Evolutionary conservation across 257 asterid genomes (phyloP), one percentile per base, ranked within the genome.

Genomic region (Fraxinus americana): DNA sequence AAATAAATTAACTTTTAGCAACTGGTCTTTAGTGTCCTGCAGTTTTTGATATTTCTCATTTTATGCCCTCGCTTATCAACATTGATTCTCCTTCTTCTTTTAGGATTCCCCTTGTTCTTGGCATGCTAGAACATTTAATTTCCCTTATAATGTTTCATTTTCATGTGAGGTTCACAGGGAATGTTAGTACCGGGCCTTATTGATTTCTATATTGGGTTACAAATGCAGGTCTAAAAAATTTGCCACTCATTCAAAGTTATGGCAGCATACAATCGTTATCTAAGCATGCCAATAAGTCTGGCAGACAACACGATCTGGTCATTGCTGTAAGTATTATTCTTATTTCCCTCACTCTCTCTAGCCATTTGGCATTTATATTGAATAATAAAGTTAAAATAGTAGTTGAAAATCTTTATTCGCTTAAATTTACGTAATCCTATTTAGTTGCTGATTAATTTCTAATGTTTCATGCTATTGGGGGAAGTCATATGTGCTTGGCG

Each of bases 401-500:
- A 34, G 23, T 39, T 72, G 10, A 68, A 57, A 61, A 81, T 73
- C 65, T 13, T 74, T 52, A 63, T 38, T 68, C 71, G 11, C 71
- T 65, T 34, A 34, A 23, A 43, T 70, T 70, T 82, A 48, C 72
- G 65, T 77, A 27, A 69, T 65, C 23, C 4, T 59, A 10, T 16
- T 23, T 61, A 50, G 75, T 63, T 67, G 8, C 67, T 52, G 79
- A 74, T 80, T 72, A 70, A 67, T 61, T 30, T 76, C 69, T 30
- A 78, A 30, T 78, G 75, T 82, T 63, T 77, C 69, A 7, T 85
- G 73, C 72, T 27, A 52, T 89, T 50, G 74, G 82, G 77, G 74
- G 83, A 84, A 95, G 99, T 95, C 99, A 19, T 91, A 95, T 41
- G 99, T 95, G 83, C 97, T 93, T 65, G 98, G 99, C 39, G 99